phyloP scores from a whole-genome alignment of 805 yeast species.

The Teunomyces kruisii region DNA sequence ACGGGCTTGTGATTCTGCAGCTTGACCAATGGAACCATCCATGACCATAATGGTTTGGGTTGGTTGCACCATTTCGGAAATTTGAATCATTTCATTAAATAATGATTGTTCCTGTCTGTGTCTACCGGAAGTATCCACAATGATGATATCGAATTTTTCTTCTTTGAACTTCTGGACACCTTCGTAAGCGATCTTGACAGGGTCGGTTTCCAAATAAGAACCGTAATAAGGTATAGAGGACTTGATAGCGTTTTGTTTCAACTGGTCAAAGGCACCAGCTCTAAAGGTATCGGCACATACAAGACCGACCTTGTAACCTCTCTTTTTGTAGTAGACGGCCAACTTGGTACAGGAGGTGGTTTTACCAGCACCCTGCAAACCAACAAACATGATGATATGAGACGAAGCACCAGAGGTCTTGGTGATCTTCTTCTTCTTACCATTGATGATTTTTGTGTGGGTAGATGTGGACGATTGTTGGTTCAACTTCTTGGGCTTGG shows the following conservation, averaged over 20 bases:
- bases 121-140: constrained; percentile 97
- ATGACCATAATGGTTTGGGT: constrained; percentile 95
- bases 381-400: constrained; percentile 93
- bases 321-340: constrained; percentile 89
- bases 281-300: constrained; percentile 99
- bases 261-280: constrained; percentile 99
- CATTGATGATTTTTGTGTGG: constrained; percentile 21
- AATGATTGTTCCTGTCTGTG: constrained; percentile 92
- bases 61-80: constrained; percentile 84
- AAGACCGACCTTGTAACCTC: constrained; percentile 92
- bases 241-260: constrained; percentile 95
- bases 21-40: constrained; percentile 97
- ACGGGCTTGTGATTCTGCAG: constrained; percentile 91
- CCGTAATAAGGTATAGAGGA: constrained; percentile 95
- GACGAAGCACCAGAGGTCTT: constrained; percentile 18
- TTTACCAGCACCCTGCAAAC: constrained; percentile 98
- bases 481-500: constrained; percentile 81
- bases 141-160: constrained; percentile 88
- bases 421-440: constrained; percentile 24
- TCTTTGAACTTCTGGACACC: constrained; percentile 91
- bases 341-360: constrained; percentile 96
- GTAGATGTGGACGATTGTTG: constrained; percentile 10
- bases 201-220: constrained; percentile 92
- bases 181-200: constrained; percentile 84
- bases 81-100: constrained; percentile 93